Conservation (phyloP, 192 early-diverging fungal genomes). For the Entophlyctis luteolus region DNA sequence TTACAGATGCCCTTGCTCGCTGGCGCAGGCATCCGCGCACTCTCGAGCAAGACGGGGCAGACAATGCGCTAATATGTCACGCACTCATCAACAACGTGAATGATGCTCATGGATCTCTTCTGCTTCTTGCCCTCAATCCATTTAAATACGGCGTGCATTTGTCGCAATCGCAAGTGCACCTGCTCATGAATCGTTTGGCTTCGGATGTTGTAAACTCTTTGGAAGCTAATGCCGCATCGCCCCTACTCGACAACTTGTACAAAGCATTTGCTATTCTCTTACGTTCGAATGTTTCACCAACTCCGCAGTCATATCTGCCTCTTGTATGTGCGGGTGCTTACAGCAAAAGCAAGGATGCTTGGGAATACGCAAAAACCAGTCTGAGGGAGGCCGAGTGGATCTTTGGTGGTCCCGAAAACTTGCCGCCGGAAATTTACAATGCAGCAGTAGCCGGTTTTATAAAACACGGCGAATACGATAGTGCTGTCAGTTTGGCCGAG, state of each 20-base stretch:
- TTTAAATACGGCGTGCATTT: conserved; percentile 16
- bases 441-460: background rate
- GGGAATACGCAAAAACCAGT: background rate
- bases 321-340: conserved; percentile 36
- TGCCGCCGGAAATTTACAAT: background rate
- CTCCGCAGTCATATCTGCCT: conserved; percentile 17
- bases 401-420: background rate
- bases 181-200: conserved; percentile 4
- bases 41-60: background rate
- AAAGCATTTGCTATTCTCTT: conserved; percentile 42
- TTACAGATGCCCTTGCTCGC: background rate
- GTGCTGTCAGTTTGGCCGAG: background rate
- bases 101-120: background rate
- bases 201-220: background rate
- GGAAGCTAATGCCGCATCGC: background rate
- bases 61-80: background rate
- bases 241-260: conserved; percentile 40
- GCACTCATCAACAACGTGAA: background rate
- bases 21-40: background rate
- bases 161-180: background rate
- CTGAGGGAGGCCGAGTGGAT: background rate
- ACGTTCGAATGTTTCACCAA: conserved; percentile 31
- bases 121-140: conserved; percentile 9
- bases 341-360: conserved; percentile 1
- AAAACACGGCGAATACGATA: background rate